Base-by-base conservation (phyloP, 139 green algal genomes). In the Micractinium conductrix region DNA sequence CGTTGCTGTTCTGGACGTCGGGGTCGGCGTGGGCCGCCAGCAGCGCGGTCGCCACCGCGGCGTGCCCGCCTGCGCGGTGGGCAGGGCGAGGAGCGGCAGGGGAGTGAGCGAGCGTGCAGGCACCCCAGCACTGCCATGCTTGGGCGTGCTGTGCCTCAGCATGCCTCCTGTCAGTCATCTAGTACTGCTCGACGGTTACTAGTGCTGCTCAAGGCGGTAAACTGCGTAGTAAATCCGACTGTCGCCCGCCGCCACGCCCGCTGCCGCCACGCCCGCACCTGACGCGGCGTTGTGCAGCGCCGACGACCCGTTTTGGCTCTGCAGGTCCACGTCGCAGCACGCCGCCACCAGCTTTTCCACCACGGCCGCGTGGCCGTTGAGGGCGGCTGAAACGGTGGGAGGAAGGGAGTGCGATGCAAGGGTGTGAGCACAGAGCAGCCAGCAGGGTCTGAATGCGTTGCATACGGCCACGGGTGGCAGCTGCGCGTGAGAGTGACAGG, bases 1-100 rank as follows among this genome's bases (percentile, higher is more conserved):
- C 90, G 43, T 84, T 85, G 83, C 63, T 88, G 83, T 93, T 93
- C 83, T 93, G 86, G 9, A 93, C 74, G 74, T 93, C 89, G 10
- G 63, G 78, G 84, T 93, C 89, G 55, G 74, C 88, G 21, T 62
- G 53, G 14, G 82, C 70, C 53, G 79, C 78, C 12, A 88, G 48
- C 42, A 93, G 75, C 35, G 84, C 78, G 1, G 78, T 79, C 35
- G 86, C 80, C 5, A 85, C 88, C 9, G 38, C 55, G 26, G 95
- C 72, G 90, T 98, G 94, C 22, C 95, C 96, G 81, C 96, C 63
- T 75, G 79, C 58, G 43, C 1, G 33, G 17, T 7, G n/a, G n/a
- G n/a, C n/a, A n/a, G n/a, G n/a, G 44, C 3, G 9, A 50, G 44
- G 12, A 70, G 50, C 0, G 48, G 35, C 8, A 43, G 48, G 22